These are phyloP conservation scores for Phytophthora vignae DNA, from an alignment of 352 stramenopile genomes.

Conservation along the genomic window DNA sequence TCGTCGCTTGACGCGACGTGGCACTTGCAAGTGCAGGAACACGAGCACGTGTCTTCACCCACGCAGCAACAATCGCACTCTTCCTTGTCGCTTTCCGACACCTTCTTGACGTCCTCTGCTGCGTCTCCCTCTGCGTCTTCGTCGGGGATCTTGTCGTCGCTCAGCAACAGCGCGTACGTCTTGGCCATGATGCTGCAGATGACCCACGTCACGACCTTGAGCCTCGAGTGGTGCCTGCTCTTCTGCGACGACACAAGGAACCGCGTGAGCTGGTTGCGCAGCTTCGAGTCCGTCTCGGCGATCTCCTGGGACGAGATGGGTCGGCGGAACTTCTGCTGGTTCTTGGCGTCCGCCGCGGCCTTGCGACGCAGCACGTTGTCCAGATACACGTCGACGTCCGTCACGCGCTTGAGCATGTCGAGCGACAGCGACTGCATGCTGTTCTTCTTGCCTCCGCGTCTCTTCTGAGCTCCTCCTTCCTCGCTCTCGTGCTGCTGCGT, in stretches of 20 bases:
- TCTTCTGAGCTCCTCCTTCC: conserved; percentile 14
- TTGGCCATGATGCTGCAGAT: conserved; percentile 88
- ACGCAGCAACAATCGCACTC: conserved; percentile 84
- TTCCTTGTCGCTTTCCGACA: conserved; percentile 60
- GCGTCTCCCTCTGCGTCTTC: conserved; percentile 2
- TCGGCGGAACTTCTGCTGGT: conserved; percentile 32
- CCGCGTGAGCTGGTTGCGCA: conserved; percentile 81
- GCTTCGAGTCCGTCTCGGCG: conserved; percentile 76
- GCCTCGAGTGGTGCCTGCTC: conserved; percentile 79
- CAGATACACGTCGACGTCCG: conserved; percentile 83
- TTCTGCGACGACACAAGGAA: conserved; percentile 78
- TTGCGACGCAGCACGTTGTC: conserved; percentile 83
- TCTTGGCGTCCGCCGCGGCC: conserved; percentile 42
- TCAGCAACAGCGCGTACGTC: conserved; percentile 76
- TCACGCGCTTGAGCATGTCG: conserved; percentile 84
- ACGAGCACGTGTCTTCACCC: conserved; percentile 62
- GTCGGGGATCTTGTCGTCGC: conserved; percentile 73
- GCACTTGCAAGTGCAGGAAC: conserved; percentile 71
- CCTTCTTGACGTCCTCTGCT: conserved; percentile 16
- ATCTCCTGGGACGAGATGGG: conserved; percentile 78
- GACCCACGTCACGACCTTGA: conserved; percentile 90
- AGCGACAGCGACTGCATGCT: conserved; percentile 72
- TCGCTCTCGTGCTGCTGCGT: conserved; percentile 22
- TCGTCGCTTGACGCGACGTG: conserved; percentile 75
- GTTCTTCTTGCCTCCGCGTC: conserved; percentile 29